Evolutionary conservation across 2,329 filamentous ascomycete genomes (phyloP).

Genomic region (Aspergillus unguis): DNA sequence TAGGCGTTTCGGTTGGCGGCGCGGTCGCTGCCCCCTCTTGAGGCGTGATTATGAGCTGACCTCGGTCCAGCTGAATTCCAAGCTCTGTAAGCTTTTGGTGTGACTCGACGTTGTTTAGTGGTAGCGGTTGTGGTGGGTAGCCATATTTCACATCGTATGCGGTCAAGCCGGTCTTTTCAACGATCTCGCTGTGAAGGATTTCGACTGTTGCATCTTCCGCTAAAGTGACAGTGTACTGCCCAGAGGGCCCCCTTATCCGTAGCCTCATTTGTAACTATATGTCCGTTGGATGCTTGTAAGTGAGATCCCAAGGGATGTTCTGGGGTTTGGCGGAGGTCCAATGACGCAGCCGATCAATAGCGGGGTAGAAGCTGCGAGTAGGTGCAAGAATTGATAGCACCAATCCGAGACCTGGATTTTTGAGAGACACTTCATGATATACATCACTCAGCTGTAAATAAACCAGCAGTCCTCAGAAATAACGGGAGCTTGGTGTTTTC

Average conservation of each 20-base stretch:
- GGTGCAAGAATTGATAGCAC: neutral
- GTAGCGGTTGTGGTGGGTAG: slow-evolving; percentile 67
- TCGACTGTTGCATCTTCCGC: slow-evolving; percentile 58
- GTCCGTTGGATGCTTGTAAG: too few relatives aligned
- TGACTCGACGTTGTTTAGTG: slow-evolving; percentile 53
- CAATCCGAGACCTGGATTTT: too few relatives aligned
- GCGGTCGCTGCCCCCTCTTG: slow-evolving; percentile 33
- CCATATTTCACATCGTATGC: slow-evolving; percentile 78
- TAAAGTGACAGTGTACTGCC: slow-evolving; percentile 67
- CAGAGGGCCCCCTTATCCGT: slow-evolving; percentile 70
- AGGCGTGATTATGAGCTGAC: slow-evolving; percentile 63
- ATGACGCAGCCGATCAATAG: neutral
- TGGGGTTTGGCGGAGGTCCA: neutral
- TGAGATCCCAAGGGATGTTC: too few relatives aligned
- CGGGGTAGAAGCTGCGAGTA: neutral
- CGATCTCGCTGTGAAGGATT: slow-evolving; percentile 43
- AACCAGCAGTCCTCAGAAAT: too few relatives aligned
- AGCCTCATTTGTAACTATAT: slow-evolving; percentile 58
- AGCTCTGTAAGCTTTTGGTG: slow-evolving; percentile 53
- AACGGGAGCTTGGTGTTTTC: neutral
- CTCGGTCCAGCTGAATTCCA: slow-evolving; percentile 62
- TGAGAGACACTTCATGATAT: too few relatives aligned
- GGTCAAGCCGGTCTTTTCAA: slow-evolving; percentile 60
- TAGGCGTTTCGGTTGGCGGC: slow-evolving; percentile 10
- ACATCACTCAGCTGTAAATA: too few relatives aligned